These are phyloP conservation scores for Galeopsis tetrahit DNA, from an alignment of 257 asterid genomes.

Conservation along the genomic window DNA sequence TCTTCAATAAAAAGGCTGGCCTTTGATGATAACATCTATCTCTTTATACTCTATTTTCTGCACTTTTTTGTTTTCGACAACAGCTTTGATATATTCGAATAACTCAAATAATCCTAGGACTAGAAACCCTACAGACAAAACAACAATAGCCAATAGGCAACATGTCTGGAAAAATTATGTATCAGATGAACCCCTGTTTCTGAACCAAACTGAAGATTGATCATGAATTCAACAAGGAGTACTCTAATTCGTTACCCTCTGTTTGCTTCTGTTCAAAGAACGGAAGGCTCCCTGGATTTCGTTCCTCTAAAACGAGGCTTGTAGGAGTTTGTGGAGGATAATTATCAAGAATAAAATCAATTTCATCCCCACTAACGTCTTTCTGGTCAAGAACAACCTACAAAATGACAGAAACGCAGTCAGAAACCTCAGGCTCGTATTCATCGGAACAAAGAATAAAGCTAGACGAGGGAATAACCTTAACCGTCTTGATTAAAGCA, in stretches of 20 bases:
- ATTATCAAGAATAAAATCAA: slow-evolving; percentile 66
- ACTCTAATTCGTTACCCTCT: slow-evolving; percentile 49
- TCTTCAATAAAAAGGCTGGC: neutral
- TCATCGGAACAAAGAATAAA: neutral
- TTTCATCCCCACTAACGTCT: slow-evolving; percentile 82
- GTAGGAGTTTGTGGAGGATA: slow-evolving; percentile 83
- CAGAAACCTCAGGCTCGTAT: neutral
- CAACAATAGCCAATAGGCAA: neutral
- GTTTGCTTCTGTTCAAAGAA: slow-evolving; percentile 43
- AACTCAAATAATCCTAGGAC: neutral
- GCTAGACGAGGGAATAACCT: slow-evolving; percentile 49
- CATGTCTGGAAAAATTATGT: slow-evolving; percentile 27
- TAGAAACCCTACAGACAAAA: slow-evolving; percentile 14
- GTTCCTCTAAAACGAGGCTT: slow-evolving; percentile 70
- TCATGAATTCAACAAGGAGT: slow-evolving; percentile 58
- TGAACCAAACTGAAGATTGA: slow-evolving; percentile 1
- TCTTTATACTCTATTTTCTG: neutral
- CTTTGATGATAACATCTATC: neutral
- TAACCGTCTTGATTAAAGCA: slow-evolving; percentile 84
- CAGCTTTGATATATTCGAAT: neutral
- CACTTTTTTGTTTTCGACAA: neutral
- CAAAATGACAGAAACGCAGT: slow-evolving; percentile 5
- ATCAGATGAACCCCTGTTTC: neutral
- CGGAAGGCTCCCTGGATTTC: slow-evolving; percentile 80
- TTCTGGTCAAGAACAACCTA: slow-evolving; percentile 86